Evolutionary conservation across 306 rosid genomes (phyloP).

Genomic region (Inga oerstediana): DNA sequence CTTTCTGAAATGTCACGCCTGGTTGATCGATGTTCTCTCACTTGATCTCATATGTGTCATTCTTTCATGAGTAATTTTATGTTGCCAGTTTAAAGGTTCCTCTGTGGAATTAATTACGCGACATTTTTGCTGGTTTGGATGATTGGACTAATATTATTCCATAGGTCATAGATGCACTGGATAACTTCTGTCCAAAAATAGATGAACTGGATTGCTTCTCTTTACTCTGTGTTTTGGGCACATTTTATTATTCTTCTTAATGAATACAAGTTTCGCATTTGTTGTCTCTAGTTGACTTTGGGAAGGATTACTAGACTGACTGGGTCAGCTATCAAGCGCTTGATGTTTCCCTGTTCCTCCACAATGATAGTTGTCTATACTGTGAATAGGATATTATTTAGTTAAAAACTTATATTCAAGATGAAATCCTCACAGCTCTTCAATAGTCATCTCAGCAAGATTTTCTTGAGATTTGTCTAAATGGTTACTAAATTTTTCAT

Average conservation of each 20-base stretch:
- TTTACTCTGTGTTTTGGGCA: conserved; percentile 3
- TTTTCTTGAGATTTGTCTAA: neutral
- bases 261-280: neutral
- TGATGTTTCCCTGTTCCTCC: neutral
- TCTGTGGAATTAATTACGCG: neutral
- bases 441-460: neutral
- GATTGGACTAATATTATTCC: neutral
- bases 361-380: neutral
- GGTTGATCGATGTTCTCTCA: neutral
- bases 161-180: neutral
- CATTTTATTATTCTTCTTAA: neutral
- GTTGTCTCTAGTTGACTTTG: neutral
- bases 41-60: neutral
- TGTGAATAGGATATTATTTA: neutral
- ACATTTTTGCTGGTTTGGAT: neutral
- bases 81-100: neutral
- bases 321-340: neutral
- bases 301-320: neutral
- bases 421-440: neutral
- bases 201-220: neutral
- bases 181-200: neutral
- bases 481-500: neutral
- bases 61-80: neutral
- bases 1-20: neutral
- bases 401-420: neutral